Percentiles rank a stretch among this genome's conserved stretches.
These are phyloP conservation scores for Aspergillus bridgeri DNA, from an alignment of 495 filamentous ascomycete genomes.

Conservation along the genomic window DNA sequence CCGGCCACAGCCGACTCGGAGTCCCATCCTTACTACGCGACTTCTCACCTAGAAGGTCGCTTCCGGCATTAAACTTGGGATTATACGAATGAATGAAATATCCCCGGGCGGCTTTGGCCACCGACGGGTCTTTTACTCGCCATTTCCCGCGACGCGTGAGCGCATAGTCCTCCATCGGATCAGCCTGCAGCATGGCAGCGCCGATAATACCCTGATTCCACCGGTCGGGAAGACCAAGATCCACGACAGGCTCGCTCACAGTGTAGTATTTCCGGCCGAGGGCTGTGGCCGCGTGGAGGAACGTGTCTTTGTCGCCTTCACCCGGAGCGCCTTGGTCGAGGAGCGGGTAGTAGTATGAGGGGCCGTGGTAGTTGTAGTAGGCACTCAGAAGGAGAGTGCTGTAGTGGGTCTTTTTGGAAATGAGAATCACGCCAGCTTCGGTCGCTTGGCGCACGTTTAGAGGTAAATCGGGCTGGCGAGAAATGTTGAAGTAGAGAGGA, in stretches of 20 bases:
- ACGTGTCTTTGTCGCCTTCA: conserved; percentile 57
- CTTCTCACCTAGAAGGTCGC: conserved; percentile 13
- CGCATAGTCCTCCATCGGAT: conserved; percentile 31
- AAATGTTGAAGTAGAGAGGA: conserved; percentile 45
- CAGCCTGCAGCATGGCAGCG: conserved; percentile 27
- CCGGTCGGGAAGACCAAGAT: conserved; percentile 10
- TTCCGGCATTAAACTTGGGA: conserved; percentile 39
- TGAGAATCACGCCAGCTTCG: conserved; percentile 50
- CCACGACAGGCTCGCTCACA: conserved; percentile 32
- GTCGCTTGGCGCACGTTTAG: conserved; percentile 26
- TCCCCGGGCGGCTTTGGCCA: conserved; percentile 14
- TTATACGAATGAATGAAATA: conserved; percentile 45
- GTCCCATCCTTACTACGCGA: not conserved
- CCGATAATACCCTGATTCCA: conserved; percentile 17
- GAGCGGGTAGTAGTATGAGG: conserved; percentile 48
- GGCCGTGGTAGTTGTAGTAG: conserved; percentile 57
- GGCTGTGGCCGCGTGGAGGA: conserved; percentile 45
- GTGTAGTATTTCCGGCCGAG: conserved; percentile 38
- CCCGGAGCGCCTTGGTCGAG: conserved; percentile 48
- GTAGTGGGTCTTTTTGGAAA: conserved; percentile 46
- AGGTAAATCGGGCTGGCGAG: conserved; percentile 30
- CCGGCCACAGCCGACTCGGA: conserved; percentile 21
- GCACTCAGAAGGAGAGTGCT: conserved; percentile 43
- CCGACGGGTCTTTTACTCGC: conserved; percentile 17
- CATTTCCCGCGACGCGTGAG: conserved; percentile 20